Evolutionary conservation across 306 rosid species (phyloP).

Genomic region (Acmispon strigosus): DNA sequence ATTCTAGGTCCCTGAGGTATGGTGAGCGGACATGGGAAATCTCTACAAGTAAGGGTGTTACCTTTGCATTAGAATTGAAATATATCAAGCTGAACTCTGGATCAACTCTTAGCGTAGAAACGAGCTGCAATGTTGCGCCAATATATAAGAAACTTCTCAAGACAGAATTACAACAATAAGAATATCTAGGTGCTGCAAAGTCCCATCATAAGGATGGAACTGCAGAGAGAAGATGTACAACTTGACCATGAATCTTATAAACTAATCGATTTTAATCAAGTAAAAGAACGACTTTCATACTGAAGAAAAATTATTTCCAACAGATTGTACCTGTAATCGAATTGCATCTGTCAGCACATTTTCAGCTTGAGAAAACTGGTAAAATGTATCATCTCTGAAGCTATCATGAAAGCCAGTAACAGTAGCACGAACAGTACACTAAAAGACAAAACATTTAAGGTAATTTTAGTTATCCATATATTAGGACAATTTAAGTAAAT

Average conservation of each 20-base stretch:
- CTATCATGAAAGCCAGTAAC: constrained; percentile 44
- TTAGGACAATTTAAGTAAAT: constrained; percentile 19
- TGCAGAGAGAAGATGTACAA: constrained; percentile 1
- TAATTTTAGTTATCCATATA: constrained; percentile 12
- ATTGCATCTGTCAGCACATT: constrained; percentile 70
- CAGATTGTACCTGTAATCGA: constrained; percentile 61
- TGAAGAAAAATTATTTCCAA: not conserved
- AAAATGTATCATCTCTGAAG: constrained; percentile 28
- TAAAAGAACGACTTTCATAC: not conserved
- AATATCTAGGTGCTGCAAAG: not conserved
- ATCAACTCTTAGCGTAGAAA: constrained; percentile 66
- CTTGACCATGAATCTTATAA: not conserved
- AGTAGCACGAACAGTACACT: constrained; percentile 84
- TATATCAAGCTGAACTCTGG: constrained; percentile 70
- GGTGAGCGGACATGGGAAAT: not conserved
- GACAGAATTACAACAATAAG: constrained; percentile 13
- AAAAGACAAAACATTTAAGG: constrained; percentile 30
- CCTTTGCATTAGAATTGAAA: constrained; percentile 79
- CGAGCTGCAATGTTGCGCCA: constrained; percentile 61
- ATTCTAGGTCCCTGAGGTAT: not conserved
- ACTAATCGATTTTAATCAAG: not conserved
- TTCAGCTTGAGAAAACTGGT: constrained; percentile 32
- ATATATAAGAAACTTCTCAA: constrained; percentile 32
- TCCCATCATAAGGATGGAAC: constrained; percentile 6
- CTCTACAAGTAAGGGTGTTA: constrained; percentile 19